These are phyloP conservation scores for Pythium insidiosum DNA, from an alignment of 352 stramenopile genomes.

Conservation along the genomic window DNA sequence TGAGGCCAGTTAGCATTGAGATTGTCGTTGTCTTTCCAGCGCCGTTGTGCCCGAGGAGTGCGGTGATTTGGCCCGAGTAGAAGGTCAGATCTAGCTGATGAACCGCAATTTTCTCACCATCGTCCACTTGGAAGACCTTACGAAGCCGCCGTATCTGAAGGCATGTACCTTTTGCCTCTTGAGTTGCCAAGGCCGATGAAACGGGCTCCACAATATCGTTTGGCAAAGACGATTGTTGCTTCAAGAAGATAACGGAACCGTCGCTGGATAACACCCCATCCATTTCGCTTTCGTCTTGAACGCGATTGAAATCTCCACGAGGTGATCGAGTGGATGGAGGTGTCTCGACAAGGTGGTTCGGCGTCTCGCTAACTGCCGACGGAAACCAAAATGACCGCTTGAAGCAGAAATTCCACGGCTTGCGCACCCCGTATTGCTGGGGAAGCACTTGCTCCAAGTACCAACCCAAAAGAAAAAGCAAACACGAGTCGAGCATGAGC, in stretches of 20 bases:
- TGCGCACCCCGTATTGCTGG: conserved; percentile 81
- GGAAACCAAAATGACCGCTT: conserved; percentile 27
- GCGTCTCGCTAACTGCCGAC: too few relatives aligned
- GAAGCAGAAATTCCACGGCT: conserved; percentile 89
- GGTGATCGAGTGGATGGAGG: too few relatives aligned
- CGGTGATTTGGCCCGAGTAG: conserved; percentile 84
- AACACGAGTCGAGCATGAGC: conserved; percentile 61
- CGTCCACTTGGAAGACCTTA: conserved; percentile 48
- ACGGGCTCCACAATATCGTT: conserved; percentile 31
- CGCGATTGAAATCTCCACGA: too few relatives aligned
- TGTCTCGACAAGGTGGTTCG: too few relatives aligned
- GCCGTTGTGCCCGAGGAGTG: conserved; percentile 55
- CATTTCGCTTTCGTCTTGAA: background rate
- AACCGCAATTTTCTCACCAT: conserved; percentile 56
- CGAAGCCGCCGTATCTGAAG: conserved; percentile 18
- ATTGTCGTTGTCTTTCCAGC: conserved; percentile 83
- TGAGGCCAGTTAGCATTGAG: conserved; percentile 82
- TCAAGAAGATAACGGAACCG: background rate
- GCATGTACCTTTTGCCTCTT: conserved; percentile 25
- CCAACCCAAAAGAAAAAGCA: conserved; percentile 78
- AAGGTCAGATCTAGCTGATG: conserved; percentile 68
- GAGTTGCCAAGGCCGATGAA: conserved; percentile 22
- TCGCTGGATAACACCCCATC: background rate
- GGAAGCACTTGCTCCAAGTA: conserved; percentile 92
- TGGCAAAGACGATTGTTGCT: background rate